Evolutionary conservation across 768 basidiomycete species (phyloP).

Genomic region (Boletus fagicola): DNA sequence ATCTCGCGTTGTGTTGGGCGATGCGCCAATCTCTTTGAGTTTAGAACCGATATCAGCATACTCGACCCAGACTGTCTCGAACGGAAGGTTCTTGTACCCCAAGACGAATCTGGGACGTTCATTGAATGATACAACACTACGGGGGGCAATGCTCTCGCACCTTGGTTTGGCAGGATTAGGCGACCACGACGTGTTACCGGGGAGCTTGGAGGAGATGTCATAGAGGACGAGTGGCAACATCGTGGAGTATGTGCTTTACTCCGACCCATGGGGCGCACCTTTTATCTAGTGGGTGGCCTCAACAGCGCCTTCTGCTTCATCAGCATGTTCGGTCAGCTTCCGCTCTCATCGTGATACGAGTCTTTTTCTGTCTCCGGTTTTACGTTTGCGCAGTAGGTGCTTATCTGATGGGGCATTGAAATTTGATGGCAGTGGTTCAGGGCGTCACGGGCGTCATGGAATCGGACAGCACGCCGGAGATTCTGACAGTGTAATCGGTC

Average conservation of each 20-base stretch:
- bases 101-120: constrained; percentile 28
- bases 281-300: constrained; percentile 2
- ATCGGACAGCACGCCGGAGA: background rate
- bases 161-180: constrained; percentile 41
- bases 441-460: background rate
- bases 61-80: constrained; percentile 35
- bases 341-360: background rate
- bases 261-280: background rate
- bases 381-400: background rate
- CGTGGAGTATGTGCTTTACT: background rate
- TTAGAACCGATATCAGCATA: constrained; percentile 32
- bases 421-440: too few relatives aligned
- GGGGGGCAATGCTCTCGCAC: constrained; percentile 9
- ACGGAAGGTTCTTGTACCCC: constrained; percentile 34
- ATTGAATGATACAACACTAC: background rate
- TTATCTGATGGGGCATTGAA: background rate
- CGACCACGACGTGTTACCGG: constrained; percentile 35
- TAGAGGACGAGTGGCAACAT: constrained; percentile 36
- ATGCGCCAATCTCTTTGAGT: constrained; percentile 28
- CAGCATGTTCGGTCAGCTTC: background rate
- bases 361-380: background rate
- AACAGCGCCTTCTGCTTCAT: background rate
- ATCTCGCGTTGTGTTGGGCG: constrained; percentile 16
- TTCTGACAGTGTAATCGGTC: background rate
- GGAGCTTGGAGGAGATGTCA: constrained; percentile 35